These are phyloP conservation scores for Penicillium griseofulvum DNA, from an alignment of 2,329 filamentous ascomycete species.

Conservation along the genomic window DNA sequence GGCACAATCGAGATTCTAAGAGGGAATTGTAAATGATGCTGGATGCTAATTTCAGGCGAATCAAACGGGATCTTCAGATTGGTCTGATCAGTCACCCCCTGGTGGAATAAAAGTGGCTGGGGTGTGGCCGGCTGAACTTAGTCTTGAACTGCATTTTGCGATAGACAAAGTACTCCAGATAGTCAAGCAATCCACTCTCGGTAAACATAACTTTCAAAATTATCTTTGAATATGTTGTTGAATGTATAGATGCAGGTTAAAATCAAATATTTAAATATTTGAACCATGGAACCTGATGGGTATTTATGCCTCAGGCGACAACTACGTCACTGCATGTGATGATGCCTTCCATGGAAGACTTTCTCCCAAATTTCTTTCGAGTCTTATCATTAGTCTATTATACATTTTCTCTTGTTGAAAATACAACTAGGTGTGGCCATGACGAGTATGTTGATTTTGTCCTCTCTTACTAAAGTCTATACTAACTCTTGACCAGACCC, in stretches of 20 bases:
- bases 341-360: not conserved
- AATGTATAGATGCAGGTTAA: not conserved
- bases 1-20: not conserved
- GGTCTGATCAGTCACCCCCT: not conserved
- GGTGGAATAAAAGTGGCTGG: conserved; percentile 25
- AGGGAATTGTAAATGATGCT: not conserved
- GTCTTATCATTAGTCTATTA: not conserved
- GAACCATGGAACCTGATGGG: not conserved
- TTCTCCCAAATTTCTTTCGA: not conserved
- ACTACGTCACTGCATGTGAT: conserved; percentile 21
- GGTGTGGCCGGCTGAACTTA: conserved; percentile 1
- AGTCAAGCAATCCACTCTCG: not conserved
- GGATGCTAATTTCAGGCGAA: not conserved
- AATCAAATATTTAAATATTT: not conserved
- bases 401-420: not conserved
- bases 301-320: conserved; percentile 10
- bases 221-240: not conserved
- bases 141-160: not conserved
- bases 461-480: not conserved
- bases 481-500: conserved; percentile 24
- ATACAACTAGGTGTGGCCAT: conserved; percentile 8
- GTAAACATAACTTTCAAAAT: not conserved
- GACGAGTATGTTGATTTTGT: conserved; percentile 23
- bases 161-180: not conserved
- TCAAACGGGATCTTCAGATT: not conserved